Evolutionary conservation across 1,139 yeast species (phyloP), one percentile per base, ranked within the genome.

Genomic region (Blastobotrys apis): DNA sequence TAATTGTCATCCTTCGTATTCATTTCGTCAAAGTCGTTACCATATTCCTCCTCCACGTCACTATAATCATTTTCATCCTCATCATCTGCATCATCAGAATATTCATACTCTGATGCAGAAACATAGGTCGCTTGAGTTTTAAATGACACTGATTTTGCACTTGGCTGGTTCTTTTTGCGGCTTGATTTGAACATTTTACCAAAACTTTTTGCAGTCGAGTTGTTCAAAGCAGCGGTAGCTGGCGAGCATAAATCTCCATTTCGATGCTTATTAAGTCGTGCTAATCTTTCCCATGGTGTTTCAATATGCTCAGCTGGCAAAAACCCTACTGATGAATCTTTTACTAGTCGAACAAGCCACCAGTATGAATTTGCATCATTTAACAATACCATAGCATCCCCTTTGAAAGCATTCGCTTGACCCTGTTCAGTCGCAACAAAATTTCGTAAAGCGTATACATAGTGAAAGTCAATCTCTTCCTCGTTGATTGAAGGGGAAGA

Each of bases 261-360:
- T 54, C 88, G 83, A 75, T 90, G 87, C 64, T 96, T 87, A 63
- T 92, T 92, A 37, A 88, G 71, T 46, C 98, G 72, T 0, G 98
- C 98, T 44, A 94, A 68, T 47, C 98, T 72, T 64, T 92, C 98
- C 37, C 81, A 85, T 49, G 86, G 88, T 0, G 96, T 86, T 64
- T 92, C 98, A 37, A 92, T 70, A 52, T 94, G 82, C 63, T 92
- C 98, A 1, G 97, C 97, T 1, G 98, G 98, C 1, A 94, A 94
- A 67, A 90, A 94, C 2, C 97, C 98, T 44, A 88, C 67, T 12
- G 63, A 45, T 12, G 64, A 57, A 61, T 83, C 87, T 39, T 74
- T 72, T 47, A 81, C 72, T 54, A 86, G 79, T 48, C 81, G 75
- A 23, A 92, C 90, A 12, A 90, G 69, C 98, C 98, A 92, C 98